Evolutionary conservation across 306 rosid species (phyloP).

Genomic region (Coriaria nepalensis): DNA sequence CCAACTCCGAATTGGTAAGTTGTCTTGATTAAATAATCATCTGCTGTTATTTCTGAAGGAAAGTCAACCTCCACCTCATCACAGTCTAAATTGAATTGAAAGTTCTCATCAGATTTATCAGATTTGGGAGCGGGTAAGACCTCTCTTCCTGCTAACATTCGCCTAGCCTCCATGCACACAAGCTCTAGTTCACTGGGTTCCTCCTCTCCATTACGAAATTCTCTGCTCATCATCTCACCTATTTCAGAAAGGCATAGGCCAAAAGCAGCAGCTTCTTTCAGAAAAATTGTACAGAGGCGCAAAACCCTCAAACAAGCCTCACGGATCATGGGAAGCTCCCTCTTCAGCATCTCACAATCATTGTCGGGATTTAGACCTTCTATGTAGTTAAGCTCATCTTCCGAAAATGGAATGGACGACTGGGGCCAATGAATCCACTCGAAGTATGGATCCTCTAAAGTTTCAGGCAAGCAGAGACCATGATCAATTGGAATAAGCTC

Average conservation of each 20-base stretch:
- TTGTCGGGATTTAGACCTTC: slow-evolving; percentile 34
- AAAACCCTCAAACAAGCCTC: slow-evolving; percentile 88
- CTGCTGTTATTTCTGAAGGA: slow-evolving; percentile 18
- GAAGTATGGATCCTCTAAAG: slow-evolving; percentile 89
- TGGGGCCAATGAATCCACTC: slow-evolving; percentile 99
- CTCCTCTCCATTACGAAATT: slow-evolving; percentile 73
- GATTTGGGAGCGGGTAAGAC: slow-evolving; percentile 35
- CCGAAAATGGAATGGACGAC: slow-evolving; percentile 88
- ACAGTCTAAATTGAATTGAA: slow-evolving; percentile 55
- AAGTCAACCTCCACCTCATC: slow-evolving; percentile 39
- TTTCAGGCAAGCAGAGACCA: slow-evolving; percentile 91
- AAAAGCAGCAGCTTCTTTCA: slow-evolving; percentile 60
- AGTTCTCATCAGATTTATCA: slow-evolving; percentile 39
- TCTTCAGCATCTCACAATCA: slow-evolving; percentile 66
- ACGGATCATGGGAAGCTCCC: slow-evolving; percentile 89
- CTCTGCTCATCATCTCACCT: slow-evolving; percentile 98
- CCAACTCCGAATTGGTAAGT: slow-evolving; percentile 33
- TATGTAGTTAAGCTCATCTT: slow-evolving; percentile 80
- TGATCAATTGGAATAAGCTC: slow-evolving; percentile 95
- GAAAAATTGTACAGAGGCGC: slow-evolving; percentile 80
- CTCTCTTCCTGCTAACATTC: slow-evolving; percentile 55
- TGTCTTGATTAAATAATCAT: slow-evolving; percentile 26
- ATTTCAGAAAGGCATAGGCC: slow-evolving; percentile 92
- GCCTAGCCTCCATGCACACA: slow-evolving; percentile 73
- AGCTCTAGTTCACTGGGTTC: slow-evolving; percentile 95